Evolutionary conservation across 768 basidiomycete genomes (phyloP).

Genomic region (Trametes cingulata): DNA sequence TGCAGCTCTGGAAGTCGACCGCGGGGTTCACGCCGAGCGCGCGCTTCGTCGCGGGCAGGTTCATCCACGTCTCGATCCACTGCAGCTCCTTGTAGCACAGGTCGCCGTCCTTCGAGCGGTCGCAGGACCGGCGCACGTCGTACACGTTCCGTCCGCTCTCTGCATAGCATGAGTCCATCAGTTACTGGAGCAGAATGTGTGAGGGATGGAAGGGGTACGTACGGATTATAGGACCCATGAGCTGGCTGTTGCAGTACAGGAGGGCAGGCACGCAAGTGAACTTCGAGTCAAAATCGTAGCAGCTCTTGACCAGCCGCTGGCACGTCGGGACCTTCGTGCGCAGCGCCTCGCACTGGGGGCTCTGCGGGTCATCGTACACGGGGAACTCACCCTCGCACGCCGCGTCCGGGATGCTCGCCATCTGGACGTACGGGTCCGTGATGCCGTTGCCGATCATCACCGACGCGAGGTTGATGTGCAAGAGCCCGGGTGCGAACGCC

Average conservation of each 20-base stretch:
- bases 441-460: slow-evolving; percentile 87
- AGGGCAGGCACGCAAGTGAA: slow-evolving; percentile 57
- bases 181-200: too few species aligned
- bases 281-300: slow-evolving; percentile 47
- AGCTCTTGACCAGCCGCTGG: slow-evolving; percentile 50
- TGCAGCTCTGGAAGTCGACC: slow-evolving; percentile 68
- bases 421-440: slow-evolving; percentile 82
- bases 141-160: slow-evolving; percentile 65
- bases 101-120: slow-evolving; percentile 65
- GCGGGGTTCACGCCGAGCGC: slow-evolving; percentile 70
- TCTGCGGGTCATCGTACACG: slow-evolving; percentile 62
- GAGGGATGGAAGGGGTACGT: slow-evolving; percentile 28
- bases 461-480: slow-evolving; percentile 78
- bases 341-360: slow-evolving; percentile 48
- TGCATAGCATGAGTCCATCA: background rate
- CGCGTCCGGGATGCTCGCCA: slow-evolving; percentile 79
- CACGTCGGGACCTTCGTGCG: slow-evolving; percentile 51
- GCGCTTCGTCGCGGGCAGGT: slow-evolving; percentile 73
- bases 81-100: slow-evolving; percentile 79
- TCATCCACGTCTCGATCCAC: slow-evolving; percentile 91
- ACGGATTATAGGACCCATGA: slow-evolving; percentile 74
- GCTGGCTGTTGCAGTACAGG: slow-evolving; percentile 77
- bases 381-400: slow-evolving; percentile 83
- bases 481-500: slow-evolving; percentile 47
- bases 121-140: slow-evolving; percentile 63